These are phyloP conservation scores for Metarhizium anisopliae DNA, from an alignment of 2,329 filamentous ascomycete genomes.

Conservation along the genomic window DNA sequence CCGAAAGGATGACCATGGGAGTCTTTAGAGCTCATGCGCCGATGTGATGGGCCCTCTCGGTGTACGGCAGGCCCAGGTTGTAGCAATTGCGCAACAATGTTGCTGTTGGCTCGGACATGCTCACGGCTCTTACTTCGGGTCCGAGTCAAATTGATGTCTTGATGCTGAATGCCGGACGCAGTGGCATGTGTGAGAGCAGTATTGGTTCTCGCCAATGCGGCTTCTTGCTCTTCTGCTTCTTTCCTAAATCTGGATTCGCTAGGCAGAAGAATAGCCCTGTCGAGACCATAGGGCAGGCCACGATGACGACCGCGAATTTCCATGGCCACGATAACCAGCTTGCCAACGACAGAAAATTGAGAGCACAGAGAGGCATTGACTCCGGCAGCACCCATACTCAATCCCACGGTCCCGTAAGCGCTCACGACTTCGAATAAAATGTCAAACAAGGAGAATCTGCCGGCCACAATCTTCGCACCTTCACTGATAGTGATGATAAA, in stretches of 20 bases:
- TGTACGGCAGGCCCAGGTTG: conserved; percentile 37
- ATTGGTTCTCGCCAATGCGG: conserved; percentile 25
- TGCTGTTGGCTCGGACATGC: conserved; percentile 28
- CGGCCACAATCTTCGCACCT: conserved; percentile 56
- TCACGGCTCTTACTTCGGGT: conserved; percentile 30
- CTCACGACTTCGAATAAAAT: conserved; percentile 80
- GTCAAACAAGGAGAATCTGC: conserved; percentile 58
- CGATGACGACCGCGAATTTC: conserved; percentile 61
- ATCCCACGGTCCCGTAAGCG: conserved; percentile 87
- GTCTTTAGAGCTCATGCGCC: conserved; percentile 18
- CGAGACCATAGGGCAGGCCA: conserved; percentile 57
- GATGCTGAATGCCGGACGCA: conserved; percentile 20
- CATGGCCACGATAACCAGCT: conserved; percentile 61
- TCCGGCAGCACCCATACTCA: conserved; percentile 72
- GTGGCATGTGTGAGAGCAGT: conserved; percentile 25
- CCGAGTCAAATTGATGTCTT: conserved; percentile 19
- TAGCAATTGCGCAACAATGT: conserved; percentile 35
- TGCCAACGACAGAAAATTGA: conserved; percentile 68
- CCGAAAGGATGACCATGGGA: conserved; percentile 8
- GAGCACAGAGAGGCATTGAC: conserved; percentile 74
- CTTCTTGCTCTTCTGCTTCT: conserved; percentile 40
- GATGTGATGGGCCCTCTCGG: conserved; percentile 16
- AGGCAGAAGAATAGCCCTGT: conserved; percentile 51
- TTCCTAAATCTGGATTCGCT: conserved; percentile 46
- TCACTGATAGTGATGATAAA: conserved; percentile 91